Evolutionary conservation across 306 rosid species (phyloP), one percentile per base, ranked within the genome.

Genomic region (Betula pendula): DNA sequence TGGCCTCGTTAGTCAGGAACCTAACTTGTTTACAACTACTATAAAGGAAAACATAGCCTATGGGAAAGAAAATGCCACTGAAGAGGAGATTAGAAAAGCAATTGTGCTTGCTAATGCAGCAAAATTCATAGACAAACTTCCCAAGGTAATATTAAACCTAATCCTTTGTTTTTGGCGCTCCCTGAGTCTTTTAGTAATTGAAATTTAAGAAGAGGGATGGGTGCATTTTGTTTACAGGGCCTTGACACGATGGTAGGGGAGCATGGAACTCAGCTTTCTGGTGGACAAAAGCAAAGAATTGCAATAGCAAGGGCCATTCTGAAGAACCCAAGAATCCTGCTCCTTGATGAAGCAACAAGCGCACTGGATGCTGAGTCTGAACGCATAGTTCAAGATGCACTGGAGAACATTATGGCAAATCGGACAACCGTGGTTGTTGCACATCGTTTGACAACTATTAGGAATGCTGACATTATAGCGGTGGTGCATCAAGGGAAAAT

Each of bases 231-330:
- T 70, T 77, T 72, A n/a, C 50, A 95, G 97, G 98, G 98, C 40
- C 83, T 90, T 51, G 86, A 92, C 73, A 92, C 98, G 8, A 76
- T 87, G 89, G 93, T 87, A 40, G 98, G 98, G 25, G 97, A 89
- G 81, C 91, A 89, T 72, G 98, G 97, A 51, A 92, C 97, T 49
- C 96, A 89, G 72, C 88, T 95, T 75, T 95, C 98, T 10, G 98
- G 98, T 24, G 98, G 98, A 1, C 98, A 95, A 81, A 95, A 92
- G 91, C 98, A 95, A 75, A 88, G 96, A 83, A 89, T 95, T 84
- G 98, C 98, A 52, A 92, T 95, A 72, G 96, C 97, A 76, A 88
- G 98, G 74, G 97, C 98, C 59, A 92, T 92, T 74, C 51, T 95
- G 81, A 95, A 95, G 89, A 89, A 95, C 69, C 97, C 98, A 0